A percentile compares a stretch with the other conserved stretches of the same genome.
Conservation (phyloP, 208 protist genomes). For the Leishmania major region DNA sequence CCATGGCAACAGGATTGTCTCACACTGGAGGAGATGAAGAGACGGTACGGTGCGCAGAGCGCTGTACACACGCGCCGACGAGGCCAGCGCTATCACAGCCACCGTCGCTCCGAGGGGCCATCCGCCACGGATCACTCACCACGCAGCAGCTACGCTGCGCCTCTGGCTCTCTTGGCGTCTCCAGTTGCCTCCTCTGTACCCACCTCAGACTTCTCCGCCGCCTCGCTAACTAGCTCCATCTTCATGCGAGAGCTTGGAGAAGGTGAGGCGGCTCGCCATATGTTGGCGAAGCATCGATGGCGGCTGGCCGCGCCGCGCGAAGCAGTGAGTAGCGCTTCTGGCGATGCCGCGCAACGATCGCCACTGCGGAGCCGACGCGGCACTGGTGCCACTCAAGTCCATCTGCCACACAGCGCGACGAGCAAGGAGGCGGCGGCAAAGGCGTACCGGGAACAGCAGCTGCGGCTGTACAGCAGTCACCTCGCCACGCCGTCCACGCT, state of each 20-base stretch:
- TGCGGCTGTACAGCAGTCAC: conserved; percentile 24
- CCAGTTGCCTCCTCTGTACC: conserved; percentile 16
- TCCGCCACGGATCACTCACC: background rate
- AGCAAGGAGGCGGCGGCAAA: background rate
- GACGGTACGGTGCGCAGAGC: conserved; percentile 18
- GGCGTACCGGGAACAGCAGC: conserved; percentile 27
- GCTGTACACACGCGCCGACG: conserved; percentile 9
- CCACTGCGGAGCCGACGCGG: background rate
- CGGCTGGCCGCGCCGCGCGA: background rate
- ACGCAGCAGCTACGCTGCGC: background rate
- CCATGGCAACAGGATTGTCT: conserved; percentile 18
- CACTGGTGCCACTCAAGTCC: background rate
- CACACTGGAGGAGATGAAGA: conserved; percentile 10
- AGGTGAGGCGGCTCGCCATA: conserved; percentile 9
- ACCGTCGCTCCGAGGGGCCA: background rate
- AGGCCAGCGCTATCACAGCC: background rate
- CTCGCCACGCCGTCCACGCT: conserved; percentile 3
- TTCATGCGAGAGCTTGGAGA: conserved; percentile 28
- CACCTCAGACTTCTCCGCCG: conserved; percentile 12
- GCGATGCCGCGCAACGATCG: background rate
- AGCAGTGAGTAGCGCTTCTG: background rate
- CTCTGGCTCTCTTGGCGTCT: background rate
- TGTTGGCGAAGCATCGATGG: background rate
- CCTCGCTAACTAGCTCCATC: conserved; percentile 27
- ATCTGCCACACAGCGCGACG: background rate